phyloP scores from a whole-genome alignment of 2,329 filamentous ascomycete species.

The Trichoderma lentiforme region DNA sequence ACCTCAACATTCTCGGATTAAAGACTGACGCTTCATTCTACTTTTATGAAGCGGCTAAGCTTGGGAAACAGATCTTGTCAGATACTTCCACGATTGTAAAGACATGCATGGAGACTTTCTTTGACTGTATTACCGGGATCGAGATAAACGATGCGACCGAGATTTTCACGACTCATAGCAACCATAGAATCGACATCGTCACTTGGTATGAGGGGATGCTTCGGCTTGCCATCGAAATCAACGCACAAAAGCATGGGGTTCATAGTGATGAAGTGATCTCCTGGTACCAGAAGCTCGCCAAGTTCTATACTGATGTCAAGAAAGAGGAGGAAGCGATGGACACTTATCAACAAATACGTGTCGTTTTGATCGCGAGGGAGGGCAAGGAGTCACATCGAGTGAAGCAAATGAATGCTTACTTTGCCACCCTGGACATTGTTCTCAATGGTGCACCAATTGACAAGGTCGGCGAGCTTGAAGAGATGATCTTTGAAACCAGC shows the following conservation, averaged over 20 bases:
- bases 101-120: slow-evolving; percentile 27
- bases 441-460: slow-evolving; percentile 28
- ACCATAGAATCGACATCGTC: neutral
- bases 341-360: neutral
- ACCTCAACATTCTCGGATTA: slow-evolving; percentile 26
- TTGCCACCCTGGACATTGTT: slow-evolving; percentile 35
- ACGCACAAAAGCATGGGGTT: neutral
- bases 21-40: slow-evolving; percentile 29
- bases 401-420: slow-evolving; percentile 29
- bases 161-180: neutral
- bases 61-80: slow-evolving; percentile 33
- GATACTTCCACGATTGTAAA: slow-evolving; percentile 33
- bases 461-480: slow-evolving; percentile 31
- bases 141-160: neutral
- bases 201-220: neutral
- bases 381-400: slow-evolving; percentile 19
- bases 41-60: slow-evolving; percentile 35
- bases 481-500: slow-evolving; percentile 35
- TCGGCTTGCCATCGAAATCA: neutral
- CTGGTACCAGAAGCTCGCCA: neutral
- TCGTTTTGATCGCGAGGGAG: neutral
- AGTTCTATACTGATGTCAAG: neutral
- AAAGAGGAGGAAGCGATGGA: neutral
- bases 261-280: neutral
- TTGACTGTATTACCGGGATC: neutral